These are phyloP conservation scores for Ramaria sp. DNA, from an alignment of 768 basidiomycete species.

Conservation along the genomic window DNA sequence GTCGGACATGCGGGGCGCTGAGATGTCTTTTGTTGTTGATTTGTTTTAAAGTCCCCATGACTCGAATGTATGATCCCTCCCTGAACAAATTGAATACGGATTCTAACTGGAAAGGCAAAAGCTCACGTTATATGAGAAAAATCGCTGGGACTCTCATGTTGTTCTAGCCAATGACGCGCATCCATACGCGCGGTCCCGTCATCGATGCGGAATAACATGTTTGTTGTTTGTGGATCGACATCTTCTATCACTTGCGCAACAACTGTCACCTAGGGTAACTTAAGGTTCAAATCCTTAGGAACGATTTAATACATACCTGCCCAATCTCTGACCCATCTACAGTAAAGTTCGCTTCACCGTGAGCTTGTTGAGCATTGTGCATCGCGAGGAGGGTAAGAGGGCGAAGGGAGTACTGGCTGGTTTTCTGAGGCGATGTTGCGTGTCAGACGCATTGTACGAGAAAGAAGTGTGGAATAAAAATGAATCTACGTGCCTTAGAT, in stretches of 20 bases:
- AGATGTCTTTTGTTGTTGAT: conserved; percentile 78
- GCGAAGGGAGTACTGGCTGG: conserved; percentile 36
- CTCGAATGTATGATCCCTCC: conserved; percentile 66
- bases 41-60: conserved; percentile 71
- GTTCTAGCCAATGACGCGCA: conserved; percentile 76
- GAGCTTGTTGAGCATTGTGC: conserved; percentile 62
- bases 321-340: conserved; percentile 74
- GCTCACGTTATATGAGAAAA: conserved; percentile 11
- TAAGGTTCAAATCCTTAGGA: conserved; percentile 13
- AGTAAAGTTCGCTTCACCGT: conserved; percentile 82
- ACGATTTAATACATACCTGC: conserved; percentile 40
- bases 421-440: not conserved
- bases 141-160: conserved; percentile 31
- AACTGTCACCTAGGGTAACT: conserved; percentile 47
- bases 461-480: not conserved
- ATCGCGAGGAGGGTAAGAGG: conserved; percentile 77
- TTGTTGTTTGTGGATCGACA: conserved; percentile 64
- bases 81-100: conserved; percentile 25
- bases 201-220: conserved; percentile 67
- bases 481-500: not conserved
- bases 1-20: conserved; percentile 64
- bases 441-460: not conserved
- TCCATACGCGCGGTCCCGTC: conserved; percentile 80
- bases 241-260: conserved; percentile 59
- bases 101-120: conserved; percentile 19